phyloP scores from a whole-genome alignment of 352 stramenopile species.

The Pythium inflatum region DNA sequence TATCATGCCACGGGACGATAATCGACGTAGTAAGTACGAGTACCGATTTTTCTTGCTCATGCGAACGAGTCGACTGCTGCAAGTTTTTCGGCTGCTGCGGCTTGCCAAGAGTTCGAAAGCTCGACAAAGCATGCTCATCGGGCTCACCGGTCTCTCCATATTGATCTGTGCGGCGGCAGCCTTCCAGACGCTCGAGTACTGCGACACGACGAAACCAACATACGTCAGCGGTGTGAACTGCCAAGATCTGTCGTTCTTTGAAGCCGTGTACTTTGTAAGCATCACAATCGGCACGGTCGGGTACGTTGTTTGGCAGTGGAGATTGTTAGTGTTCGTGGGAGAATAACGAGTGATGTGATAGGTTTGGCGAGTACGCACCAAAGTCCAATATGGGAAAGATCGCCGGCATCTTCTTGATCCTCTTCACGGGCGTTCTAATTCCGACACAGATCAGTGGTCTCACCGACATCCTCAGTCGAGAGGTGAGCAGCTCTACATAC shows the following conservation, averaged over 20 bases:
- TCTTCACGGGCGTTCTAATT: conserved; percentile 71
- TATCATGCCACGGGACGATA: conserved; percentile 39
- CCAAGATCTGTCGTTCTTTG: conserved; percentile 74
- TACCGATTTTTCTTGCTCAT: conserved; percentile 70
- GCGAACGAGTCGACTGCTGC: conserved; percentile 59
- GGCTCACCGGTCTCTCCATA: conserved; percentile 56
- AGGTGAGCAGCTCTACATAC: conserved; percentile 50
- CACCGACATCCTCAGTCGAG: conserved; percentile 71
- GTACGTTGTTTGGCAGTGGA: conserved; percentile 46
- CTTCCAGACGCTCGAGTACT: conserved; percentile 75
- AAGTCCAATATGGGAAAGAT: conserved; percentile 65
- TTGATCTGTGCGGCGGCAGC: conserved; percentile 65
- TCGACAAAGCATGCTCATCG: conserved; percentile 57
- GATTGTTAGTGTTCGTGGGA: too few relatives aligned
- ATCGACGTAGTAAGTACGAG: conserved; percentile 43
- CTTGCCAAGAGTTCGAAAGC: conserved; percentile 63
- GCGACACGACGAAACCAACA: conserved; percentile 32
- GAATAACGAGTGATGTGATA: too few relatives aligned
- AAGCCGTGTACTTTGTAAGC: conserved; percentile 83
- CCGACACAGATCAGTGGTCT: conserved; percentile 70
- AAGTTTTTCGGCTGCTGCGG: conserved; percentile 64
- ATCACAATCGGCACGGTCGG: conserved; percentile 85
- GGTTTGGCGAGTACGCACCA: conserved; percentile 76
- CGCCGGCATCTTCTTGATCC: conserved; percentile 71
- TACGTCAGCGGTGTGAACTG: conserved; percentile 39